Conservation (phyloP, 805 yeast genomes). For the Teunomyces lycoperdinae region DNA sequence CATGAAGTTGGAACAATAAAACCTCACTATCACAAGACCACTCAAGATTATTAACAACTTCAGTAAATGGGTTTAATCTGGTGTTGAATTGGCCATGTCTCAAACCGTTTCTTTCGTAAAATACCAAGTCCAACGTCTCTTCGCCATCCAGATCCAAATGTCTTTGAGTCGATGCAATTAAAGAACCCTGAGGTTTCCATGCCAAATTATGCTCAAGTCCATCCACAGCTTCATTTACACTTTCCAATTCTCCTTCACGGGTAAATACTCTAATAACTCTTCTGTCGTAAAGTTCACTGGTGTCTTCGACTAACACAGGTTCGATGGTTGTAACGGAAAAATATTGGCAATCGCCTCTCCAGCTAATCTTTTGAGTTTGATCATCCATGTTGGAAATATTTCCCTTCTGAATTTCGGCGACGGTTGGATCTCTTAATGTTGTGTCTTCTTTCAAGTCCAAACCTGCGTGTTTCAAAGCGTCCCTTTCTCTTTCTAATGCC, state of each 20-base stretch:
- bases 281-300: conserved; percentile 42
- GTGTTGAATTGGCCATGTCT: conserved; percentile 83
- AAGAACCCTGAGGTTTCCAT: conserved; percentile 91
- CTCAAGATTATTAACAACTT: conserved; percentile 48
- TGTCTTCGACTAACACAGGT: conserved; percentile 40
- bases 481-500: conserved; percentile 56
- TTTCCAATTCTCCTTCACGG: conserved; percentile 72
- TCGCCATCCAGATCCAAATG: conserved; percentile 51
- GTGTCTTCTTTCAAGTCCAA: conserved; percentile 59
- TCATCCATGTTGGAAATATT: conserved; percentile 54
- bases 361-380: conserved; percentile 53
- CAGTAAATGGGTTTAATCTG: conserved; percentile 49
- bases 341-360: conserved; percentile 95
- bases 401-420: conserved; percentile 72
- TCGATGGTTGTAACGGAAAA: conserved; percentile 70
- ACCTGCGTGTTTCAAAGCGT: conserved; percentile 62
- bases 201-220: conserved; percentile 69
- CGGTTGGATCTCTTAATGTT: conserved; percentile 81
- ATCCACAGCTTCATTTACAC: conserved; percentile 88
- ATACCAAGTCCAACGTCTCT: conserved; percentile 54
- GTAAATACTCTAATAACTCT: conserved; percentile 81
- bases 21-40: conserved; percentile 86
- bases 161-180: conserved; percentile 80
- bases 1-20: conserved; percentile 61
- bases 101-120: conserved; percentile 91